Conservation (phyloP, 169 alveolate genomes). For the Plasmodium relictum region DNA sequence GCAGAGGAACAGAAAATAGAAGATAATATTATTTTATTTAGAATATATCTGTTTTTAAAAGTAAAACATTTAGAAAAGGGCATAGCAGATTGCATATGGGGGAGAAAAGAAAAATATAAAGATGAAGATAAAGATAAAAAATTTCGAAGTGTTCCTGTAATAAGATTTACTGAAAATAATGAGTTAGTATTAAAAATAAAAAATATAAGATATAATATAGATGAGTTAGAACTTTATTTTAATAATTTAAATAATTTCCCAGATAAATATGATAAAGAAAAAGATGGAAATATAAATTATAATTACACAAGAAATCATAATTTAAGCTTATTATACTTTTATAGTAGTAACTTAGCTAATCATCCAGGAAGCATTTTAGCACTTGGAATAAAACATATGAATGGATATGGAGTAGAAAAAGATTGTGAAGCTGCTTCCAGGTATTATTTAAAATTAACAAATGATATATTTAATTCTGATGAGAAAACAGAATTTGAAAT, state of each 20-base stretch:
- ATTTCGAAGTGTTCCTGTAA: conserved; percentile 25
- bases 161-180: conserved; percentile 25
- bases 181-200: conserved; percentile 26
- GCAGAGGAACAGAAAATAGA: conserved; percentile 29
- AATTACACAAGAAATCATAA: conserved; percentile 14
- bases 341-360: conserved; percentile 74
- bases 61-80: conserved; percentile 8
- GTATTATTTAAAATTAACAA: conserved; percentile 38
- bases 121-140: neutral
- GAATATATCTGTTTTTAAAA: conserved; percentile 10
- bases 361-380: conserved; percentile 62
- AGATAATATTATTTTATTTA: conserved; percentile 14
- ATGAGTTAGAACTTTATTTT: conserved; percentile 44
- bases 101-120: neutral
- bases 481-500: conserved; percentile 60
- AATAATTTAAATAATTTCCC: conserved; percentile 31
- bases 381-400: conserved; percentile 57
- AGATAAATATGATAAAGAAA: neutral
- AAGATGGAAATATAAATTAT: conserved; percentile 14
- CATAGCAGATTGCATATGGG: neutral
- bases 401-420: conserved; percentile 65
- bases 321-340: conserved; percentile 48
- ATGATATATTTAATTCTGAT: conserved; percentile 40
- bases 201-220: conserved; percentile 57
- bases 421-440: conserved; percentile 62